Evolutionary conservation across 192 early-diverging fungal species (phyloP).

Genomic region (Backusella macrospora): DNA sequence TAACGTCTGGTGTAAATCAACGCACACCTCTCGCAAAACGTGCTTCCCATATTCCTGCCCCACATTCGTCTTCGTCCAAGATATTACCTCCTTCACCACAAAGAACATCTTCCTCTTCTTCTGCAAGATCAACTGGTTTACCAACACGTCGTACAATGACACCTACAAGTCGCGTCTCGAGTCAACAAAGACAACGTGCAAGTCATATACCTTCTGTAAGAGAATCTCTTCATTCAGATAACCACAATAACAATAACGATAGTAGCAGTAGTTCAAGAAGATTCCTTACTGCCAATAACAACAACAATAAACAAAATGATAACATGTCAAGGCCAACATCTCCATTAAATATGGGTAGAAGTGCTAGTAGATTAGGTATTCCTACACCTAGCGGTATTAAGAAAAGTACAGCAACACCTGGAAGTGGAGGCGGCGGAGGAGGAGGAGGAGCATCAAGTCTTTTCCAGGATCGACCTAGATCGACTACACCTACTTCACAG

Average conservation of each 20-base stretch:
- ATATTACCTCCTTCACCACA: slow-evolving; percentile 16
- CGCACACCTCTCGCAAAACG: slow-evolving; percentile 18
- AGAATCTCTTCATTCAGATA: neutral
- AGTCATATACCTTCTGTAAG: slow-evolving; percentile 32
- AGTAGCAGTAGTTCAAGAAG: neutral
- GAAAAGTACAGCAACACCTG: too few relatives aligned
- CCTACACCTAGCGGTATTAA: too few relatives aligned
- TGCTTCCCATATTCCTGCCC: slow-evolving; percentile 41
- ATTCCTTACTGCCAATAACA: neutral
- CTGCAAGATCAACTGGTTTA: slow-evolving; percentile 1
- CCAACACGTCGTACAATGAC: slow-evolving; percentile 9
- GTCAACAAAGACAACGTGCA: slow-evolving; percentile 15
- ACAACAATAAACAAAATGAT: neutral
- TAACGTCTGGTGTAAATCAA: neutral
- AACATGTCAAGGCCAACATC: slow-evolving; percentile 1
- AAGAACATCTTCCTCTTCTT: slow-evolving; percentile 10
- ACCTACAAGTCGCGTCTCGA: neutral
- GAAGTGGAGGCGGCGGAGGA: too few relatives aligned
- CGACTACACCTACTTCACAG: neutral
- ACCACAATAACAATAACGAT: neutral
- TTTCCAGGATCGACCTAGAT: slow-evolving; percentile 1
- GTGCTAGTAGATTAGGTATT: slow-evolving; percentile 4
- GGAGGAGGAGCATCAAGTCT: neutral
- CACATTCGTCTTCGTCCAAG: neutral
- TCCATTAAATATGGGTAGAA: neutral